Conservation (phyloP, 75 land plant genomes). For the Selaginella tamariscina region DNA sequence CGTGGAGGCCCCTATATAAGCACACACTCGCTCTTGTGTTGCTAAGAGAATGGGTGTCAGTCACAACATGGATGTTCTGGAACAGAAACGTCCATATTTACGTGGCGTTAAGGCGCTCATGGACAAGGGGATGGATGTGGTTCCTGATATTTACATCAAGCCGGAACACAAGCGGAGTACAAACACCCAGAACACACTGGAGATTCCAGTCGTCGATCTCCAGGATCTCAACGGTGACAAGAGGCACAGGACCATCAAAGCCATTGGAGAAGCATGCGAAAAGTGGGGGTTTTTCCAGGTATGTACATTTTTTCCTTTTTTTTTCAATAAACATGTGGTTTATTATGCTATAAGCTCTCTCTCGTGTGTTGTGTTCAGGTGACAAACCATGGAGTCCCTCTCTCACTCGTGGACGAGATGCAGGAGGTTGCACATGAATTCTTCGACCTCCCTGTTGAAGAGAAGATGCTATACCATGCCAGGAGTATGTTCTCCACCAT, state of each 20-base stretch:
- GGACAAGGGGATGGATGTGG: background rate
- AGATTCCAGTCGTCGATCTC: conserved; percentile 53
- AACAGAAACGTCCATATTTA: background rate
- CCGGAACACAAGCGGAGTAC: background rate
- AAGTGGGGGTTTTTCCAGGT: conserved; percentile 82
- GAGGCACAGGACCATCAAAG: conserved; percentile 22
- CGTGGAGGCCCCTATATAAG: too few relatives aligned
- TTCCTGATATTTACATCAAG: background rate
- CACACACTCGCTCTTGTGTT: too few relatives aligned
- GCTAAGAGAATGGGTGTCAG: too few relatives aligned
- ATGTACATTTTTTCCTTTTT: conserved; percentile 9
- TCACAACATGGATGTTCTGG: background rate
- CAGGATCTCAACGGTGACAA: conserved; percentile 16
- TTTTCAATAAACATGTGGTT: background rate
- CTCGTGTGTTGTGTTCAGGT: conserved; percentile 15
- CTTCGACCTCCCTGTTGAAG: conserved; percentile 39
- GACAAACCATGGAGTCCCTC: conserved; percentile 30
- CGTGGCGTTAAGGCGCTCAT: background rate
- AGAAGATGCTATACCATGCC: conserved; percentile 31
- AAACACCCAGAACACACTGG: background rate
- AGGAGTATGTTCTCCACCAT: conserved; percentile 9
- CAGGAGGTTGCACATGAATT: conserved; percentile 29
- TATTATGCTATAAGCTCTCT: background rate
- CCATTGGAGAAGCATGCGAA: conserved; percentile 43
- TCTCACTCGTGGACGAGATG: conserved; percentile 18